A percentile compares a stretch with the other conserved stretches of the same genome.
Evolutionary conservation across 208 protist genomes (phyloP).

Genomic region (Acanthamoeba royreba): DNA sequence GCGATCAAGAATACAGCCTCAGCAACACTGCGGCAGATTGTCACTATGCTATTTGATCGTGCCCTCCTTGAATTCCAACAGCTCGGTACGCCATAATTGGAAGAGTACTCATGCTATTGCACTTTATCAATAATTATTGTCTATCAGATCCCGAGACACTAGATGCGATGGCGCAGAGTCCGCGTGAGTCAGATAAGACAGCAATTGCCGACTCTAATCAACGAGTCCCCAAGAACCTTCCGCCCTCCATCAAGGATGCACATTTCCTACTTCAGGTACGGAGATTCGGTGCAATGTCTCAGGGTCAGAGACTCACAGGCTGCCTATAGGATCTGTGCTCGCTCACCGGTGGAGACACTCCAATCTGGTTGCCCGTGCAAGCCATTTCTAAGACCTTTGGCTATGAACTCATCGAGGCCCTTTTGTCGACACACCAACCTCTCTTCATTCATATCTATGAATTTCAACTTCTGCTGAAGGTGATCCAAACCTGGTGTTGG

Average conservation of each 20-base stretch:
- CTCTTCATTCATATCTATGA: slow-evolving; percentile 46
- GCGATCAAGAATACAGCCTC: slow-evolving; percentile 50
- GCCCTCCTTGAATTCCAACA: slow-evolving; percentile 36
- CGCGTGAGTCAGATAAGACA: background rate
- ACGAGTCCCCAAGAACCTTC: slow-evolving; percentile 20
- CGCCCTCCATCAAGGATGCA: slow-evolving; percentile 41
- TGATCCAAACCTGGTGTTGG: background rate
- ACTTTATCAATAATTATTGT: background rate
- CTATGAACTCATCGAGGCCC: slow-evolving; percentile 45
- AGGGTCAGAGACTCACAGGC: background rate
- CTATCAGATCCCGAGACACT: background rate
- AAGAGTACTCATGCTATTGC: background rate
- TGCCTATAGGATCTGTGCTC: slow-evolving; percentile 43
- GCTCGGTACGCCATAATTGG: background rate
- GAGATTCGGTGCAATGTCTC: background rate
- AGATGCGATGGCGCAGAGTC: slow-evolving; percentile 6
- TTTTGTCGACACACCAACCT: background rate
- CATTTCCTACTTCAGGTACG: slow-evolving; percentile 52
- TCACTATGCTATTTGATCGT: slow-evolving; percentile 53
- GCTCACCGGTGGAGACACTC: slow-evolving; percentile 26
- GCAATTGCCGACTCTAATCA: background rate
- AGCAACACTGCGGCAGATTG: slow-evolving; percentile 35
- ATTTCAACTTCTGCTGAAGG: slow-evolving; percentile 16
- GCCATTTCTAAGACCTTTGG: slow-evolving; percentile 43
- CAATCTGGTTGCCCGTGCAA: slow-evolving; percentile 45